Evolutionary conservation across 257 asterid genomes (phyloP), one percentile per base, ranked within the genome.

Genomic region (Gentiana dahurica): DNA sequence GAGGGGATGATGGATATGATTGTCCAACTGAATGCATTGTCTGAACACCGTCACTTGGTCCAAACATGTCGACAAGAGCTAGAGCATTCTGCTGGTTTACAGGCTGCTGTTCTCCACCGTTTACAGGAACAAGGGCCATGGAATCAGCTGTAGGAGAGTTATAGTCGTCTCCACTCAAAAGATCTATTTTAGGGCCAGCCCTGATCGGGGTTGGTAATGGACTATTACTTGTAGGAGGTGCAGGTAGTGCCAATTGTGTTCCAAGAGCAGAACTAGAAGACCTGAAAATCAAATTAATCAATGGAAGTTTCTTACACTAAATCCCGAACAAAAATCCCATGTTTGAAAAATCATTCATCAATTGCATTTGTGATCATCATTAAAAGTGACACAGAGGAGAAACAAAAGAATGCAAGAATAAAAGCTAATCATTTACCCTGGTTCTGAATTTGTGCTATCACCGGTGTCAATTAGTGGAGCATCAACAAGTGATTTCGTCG

Each of bases 101-200:
- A 41, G 89, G 86, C 75, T 83, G 95, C 60, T 90, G 83, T 69
- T 74, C 87, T 64, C 87, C 84, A 35, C 75, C 79, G 10, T 82
- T 77, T 58, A 87, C 82, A 12, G 99, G 95, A 64, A 88, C 99
- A 65, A 88, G 78, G 51, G 97, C 97, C 77, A 85, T 57, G 3
- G 83, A 66, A 50, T 15, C 78, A 48, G 83, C 65, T 37, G 74
- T 61, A 13, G 84, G 81, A 34, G 89, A 79, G 72, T 74, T 75
- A 74, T 87, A 86, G 76, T 85, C 89, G 55, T 92, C 99, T 71
- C 99, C 99, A 59, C 97, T 92, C 73, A 92, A 78, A 75, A 92
- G 97, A 79, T 92, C 99, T 54, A 83, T 79, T 65, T 79, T 81
- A 8, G 88, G 77, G 56, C 61, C 76, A 56, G 77, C 76, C 55